A percentile compares a stretch with the other conserved stretches of the same genome.
These are phyloP conservation scores for Paramecium biaurelia DNA, from an alignment of 73 alveolate species.

Conservation along the genomic window DNA sequence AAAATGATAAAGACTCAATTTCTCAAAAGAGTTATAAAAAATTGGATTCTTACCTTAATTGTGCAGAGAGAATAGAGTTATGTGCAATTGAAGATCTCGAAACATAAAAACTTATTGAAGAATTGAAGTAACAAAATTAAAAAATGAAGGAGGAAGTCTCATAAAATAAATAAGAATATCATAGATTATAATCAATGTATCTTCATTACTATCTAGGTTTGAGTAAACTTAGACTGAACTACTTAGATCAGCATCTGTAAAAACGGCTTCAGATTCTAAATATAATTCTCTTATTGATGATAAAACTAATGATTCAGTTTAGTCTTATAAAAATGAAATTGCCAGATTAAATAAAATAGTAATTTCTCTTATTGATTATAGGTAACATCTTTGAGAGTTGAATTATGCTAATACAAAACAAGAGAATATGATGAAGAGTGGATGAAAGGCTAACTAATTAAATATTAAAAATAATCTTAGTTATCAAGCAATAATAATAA, in stretches of 20 bases:
- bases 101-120: neutral
- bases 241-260: neutral
- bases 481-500: neutral
- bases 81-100: neutral
- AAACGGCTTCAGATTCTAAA: neutral
- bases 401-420: neutral
- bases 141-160: neutral
- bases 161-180: neutral
- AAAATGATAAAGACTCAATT: neutral
- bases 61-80: neutral
- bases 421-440: neutral
- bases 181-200: neutral
- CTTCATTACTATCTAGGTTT: neutral
- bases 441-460: neutral
- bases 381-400: neutral
- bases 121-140: neutral
- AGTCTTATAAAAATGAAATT: neutral
- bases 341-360: slow-evolving; percentile 4
- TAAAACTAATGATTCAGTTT: neutral
- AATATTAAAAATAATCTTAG: neutral
- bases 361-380: neutral
- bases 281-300: neutral
- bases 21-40: neutral
- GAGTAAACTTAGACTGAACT: neutral
- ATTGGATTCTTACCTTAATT: neutral